A percentile compares a stretch with the other conserved stretches of the same genome.
These are phyloP conservation scores for Gryganskiella cystojenkinii DNA, from an alignment of 192 early-diverging fungal species.

Conservation along the genomic window DNA sequence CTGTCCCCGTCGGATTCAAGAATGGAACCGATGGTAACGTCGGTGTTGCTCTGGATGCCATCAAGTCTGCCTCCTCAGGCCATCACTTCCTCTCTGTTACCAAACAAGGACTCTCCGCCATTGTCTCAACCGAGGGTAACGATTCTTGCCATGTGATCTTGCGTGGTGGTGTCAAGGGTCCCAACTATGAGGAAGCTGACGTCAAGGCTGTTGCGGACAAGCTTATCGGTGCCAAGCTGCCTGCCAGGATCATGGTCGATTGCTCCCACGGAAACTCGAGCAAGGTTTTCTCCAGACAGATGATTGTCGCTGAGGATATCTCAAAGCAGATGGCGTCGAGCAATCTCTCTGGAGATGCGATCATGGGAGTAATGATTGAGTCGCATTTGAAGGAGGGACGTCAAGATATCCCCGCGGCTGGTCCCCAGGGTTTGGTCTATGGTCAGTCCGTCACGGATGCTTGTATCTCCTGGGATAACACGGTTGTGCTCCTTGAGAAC, in stretches of 20 bases:
- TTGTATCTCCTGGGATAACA: slow-evolving; percentile 93
- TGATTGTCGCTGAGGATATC: slow-evolving; percentile 75
- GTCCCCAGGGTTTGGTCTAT: slow-evolving; percentile 80
- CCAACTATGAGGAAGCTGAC: slow-evolving; percentile 88
- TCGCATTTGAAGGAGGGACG: slow-evolving; percentile 89
- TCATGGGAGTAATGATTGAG: slow-evolving; percentile 98
- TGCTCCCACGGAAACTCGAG: slow-evolving; percentile 95
- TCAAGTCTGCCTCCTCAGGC: slow-evolving; percentile 81
- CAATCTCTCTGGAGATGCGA: slow-evolving; percentile 72
- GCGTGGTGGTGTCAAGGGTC: slow-evolving; percentile 85
- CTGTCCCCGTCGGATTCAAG: slow-evolving; percentile 85
- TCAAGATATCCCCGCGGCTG: slow-evolving; percentile 81
- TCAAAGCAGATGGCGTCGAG: slow-evolving; percentile 69
- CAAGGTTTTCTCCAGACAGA: slow-evolving; percentile 89
- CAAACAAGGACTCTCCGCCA: slow-evolving; percentile 85
- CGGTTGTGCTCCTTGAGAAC: slow-evolving; percentile 78
- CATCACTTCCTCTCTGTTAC: slow-evolving; percentile 88
- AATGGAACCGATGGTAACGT: slow-evolving; percentile 87
- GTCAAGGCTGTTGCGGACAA: slow-evolving; percentile 68
- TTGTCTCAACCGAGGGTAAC: slow-evolving; percentile 91
- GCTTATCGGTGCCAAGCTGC: slow-evolving; percentile 68
- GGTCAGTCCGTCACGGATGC: slow-evolving; percentile 94
- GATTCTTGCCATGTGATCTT: slow-evolving; percentile 93
- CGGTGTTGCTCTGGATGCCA: slow-evolving; percentile 90
- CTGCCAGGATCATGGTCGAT: slow-evolving; percentile 88